Base-by-base conservation (phyloP, 345 rosid genomes). In the Lepidium sativum region DNA sequence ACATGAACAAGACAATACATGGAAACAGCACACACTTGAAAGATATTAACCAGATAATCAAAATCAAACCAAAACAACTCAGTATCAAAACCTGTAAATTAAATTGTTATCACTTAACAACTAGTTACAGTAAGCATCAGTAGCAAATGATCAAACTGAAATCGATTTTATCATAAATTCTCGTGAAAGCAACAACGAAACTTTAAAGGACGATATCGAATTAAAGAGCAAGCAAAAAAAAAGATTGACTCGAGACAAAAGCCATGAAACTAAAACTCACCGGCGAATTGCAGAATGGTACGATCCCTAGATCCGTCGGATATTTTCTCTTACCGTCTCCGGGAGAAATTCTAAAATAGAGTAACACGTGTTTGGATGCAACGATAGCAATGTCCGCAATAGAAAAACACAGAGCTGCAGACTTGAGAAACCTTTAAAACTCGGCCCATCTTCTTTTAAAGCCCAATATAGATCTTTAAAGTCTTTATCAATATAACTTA, bases 211-310 rank as follows among this genome's bases (percentile, higher is more conserved):
- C 5, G 29, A 59, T 31, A 69, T 41, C 44, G 20, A 57, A 25
- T 27, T 13, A 2, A 25, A 39, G 16, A 13, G 11, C 15, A 40
- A 16, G n/a, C 21, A 16, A 1, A 6, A 10, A 34, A 3, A 31
- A 6, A 15, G 2, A 23, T 0, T 2, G 45, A 38, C 6, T 2
- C 38, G 8, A 48, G 8, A n/a, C 2, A 1, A 14, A 12, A 48
- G 18, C 6, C 0, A 38, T 48, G 32, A 12, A 14, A 63, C 8
- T 0, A 6, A 32, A 71, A 56, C 65, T 64, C 52, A 64, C 75
- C 65, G 60, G 54, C 27, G 54, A 64, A 56, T 48, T 37, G 73
- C 10, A 50, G 60, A 63, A 39, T 49, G 69, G 49, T 27, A 15
- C 47, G 29, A 63, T 3, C 42, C 20, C 65, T 25, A 68, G 9